phyloP scores from a whole-genome alignment of 2,329 filamentous ascomycete species.

The Aspergillus tanneri region DNA sequence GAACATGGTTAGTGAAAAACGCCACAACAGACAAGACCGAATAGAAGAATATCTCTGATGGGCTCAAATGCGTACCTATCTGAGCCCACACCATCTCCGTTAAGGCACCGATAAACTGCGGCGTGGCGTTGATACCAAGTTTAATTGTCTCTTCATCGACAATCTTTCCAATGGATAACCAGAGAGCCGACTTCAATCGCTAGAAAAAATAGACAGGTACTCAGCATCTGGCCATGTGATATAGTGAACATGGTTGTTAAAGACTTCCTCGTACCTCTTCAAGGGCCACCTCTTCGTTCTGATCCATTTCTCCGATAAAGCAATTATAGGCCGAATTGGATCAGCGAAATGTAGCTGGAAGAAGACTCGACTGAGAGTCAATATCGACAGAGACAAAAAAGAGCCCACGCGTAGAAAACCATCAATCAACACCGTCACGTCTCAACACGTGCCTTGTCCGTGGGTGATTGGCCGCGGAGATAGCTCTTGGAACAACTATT shows the following conservation, averaged over 20 bases:
- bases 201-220: constrained; percentile 38
- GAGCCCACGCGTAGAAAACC: background rate
- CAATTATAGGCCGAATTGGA: no score
- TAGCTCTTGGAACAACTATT: constrained; percentile 4
- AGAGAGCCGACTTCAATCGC: constrained; percentile 80
- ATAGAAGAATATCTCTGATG: background rate
- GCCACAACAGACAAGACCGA: background rate
- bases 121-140: constrained; percentile 79
- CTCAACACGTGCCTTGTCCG: background rate
- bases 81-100: constrained; percentile 87
- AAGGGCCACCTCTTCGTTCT: constrained; percentile 31
- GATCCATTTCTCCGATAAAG: constrained; percentile 22
- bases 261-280: constrained; percentile 32
- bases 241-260: background rate
- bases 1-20: constrained; percentile 10
- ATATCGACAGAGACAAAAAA: background rate
- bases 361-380: background rate
- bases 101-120: constrained; percentile 81
- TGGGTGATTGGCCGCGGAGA: constrained; percentile 12
- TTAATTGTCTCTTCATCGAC: constrained; percentile 79
- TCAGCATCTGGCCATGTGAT: background rate
- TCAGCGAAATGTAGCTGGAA: no score
- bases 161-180: constrained; percentile 80
- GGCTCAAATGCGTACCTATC: constrained; percentile 67
- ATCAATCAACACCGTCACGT: background rate